A percentile compares a stretch with the other conserved stretches of the same genome.
These are phyloP conservation scores for Talaromyces thailandensis DNA, from an alignment of 495 filamentous ascomycete genomes.

Conservation along the genomic window DNA sequence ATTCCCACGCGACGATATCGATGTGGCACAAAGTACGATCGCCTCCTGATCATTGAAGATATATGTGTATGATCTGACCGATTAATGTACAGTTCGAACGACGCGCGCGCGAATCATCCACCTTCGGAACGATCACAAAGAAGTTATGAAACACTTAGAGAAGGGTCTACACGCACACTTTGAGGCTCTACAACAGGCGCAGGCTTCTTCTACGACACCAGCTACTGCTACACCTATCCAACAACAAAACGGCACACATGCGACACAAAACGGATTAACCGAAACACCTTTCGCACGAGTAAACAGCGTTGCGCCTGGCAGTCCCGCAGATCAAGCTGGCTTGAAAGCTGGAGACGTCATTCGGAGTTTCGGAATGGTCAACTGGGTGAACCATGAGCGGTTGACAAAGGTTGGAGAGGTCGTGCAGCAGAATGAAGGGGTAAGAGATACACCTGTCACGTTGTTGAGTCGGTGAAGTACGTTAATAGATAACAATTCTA, in stretches of 20 bases:
- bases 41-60: background rate
- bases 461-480: background rate
- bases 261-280: slow-evolving; percentile 15
- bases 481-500: slow-evolving; percentile 11
- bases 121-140: slow-evolving; percentile 88
- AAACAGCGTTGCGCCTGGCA: slow-evolving; percentile 67
- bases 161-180: slow-evolving; percentile 70
- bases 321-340: slow-evolving; percentile 79
- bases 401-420: slow-evolving; percentile 75
- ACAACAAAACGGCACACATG: background rate
- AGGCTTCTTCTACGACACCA: slow-evolving; percentile 12
- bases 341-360: slow-evolving; percentile 77
- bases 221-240: slow-evolving; percentile 22
- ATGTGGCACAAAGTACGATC: slow-evolving; percentile 81
- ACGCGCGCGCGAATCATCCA: slow-evolving; percentile 83
- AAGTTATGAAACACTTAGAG: slow-evolving; percentile 74
- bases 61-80: background rate
- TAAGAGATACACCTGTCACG: slow-evolving; percentile 35
- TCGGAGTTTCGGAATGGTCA: slow-evolving; percentile 72
- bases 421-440: slow-evolving; percentile 83
- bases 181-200: slow-evolving; percentile 26
- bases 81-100: slow-evolving; percentile 60
- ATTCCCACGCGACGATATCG: slow-evolving; percentile 86
- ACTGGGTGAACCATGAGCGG: slow-evolving; percentile 75
- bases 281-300: slow-evolving; percentile 82